Base-by-base conservation (phyloP, 768 basidiomycete genomes). In the Chiua virens region DNA sequence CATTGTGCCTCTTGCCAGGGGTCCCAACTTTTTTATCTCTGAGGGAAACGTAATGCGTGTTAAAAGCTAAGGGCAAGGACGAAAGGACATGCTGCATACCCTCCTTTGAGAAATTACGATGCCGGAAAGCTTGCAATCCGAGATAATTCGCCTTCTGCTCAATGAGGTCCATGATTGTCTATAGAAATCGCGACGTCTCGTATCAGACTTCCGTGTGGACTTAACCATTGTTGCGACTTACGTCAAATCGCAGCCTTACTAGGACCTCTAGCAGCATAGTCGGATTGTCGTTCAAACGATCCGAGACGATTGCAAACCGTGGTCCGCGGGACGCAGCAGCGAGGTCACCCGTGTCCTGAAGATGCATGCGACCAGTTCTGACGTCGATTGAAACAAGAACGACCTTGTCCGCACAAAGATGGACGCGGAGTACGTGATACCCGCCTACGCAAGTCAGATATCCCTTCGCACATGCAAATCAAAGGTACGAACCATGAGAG, bases 61-160 rank as follows among this genome's bases (percentile, higher is more conserved):
- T 32, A 6, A 9, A 21, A n/a, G n/a, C n/a, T n/a, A n/a, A n/a
- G 1, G 10, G n/a, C 9, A 20, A 22, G 36, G 30, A 4, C 25
- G n/a, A 15, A 10, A 40, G 8, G 23, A 42, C 34, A 15, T 39
- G 35, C 22, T 11, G 45, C 61, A 9, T 42, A 89, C 90, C 89
- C 61, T 86, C 81, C 32, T 66, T 73, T 2, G 75, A 64, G 54
- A 94, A 82, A 57, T 89, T 86, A 32, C 90, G 81, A 22, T 76
- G 69, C 15, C 84, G 81, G 68, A 81, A 87, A 50, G 80, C 83
- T 63, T 84, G 83, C 37, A 93, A 69, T n/a, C 93, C 93, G 10
- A 95, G 79, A 60, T 91, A 87, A 54, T 75, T 81, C n/a, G 87
- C 89, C 62, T 92, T 93, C 66, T 89, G 87, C 65, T 94, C 91